Conservation (phyloP, 169 alveolate genomes). For the Fabrea salina region DNA sequence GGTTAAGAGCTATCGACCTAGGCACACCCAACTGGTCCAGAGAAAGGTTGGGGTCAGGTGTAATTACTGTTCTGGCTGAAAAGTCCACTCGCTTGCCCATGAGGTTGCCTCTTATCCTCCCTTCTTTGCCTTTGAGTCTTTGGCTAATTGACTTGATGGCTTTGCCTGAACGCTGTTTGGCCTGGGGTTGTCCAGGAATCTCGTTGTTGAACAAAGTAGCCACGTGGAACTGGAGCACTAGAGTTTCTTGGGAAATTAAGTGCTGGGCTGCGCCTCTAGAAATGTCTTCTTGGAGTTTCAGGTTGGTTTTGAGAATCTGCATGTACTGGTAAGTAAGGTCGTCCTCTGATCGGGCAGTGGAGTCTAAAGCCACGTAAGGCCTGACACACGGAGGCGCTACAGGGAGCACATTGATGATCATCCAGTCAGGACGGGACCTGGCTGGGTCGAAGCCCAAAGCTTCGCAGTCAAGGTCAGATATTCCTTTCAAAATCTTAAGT, state of each 20-base stretch:
- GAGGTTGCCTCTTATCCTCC: constrained; percentile 98
- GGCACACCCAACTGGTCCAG: constrained; percentile 98
- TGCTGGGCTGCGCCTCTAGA: constrained; percentile 90
- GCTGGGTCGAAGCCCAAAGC: constrained; percentile 94
- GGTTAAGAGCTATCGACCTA: constrained; percentile 96
- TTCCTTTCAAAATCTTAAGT: constrained; percentile 78
- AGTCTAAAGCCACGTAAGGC: constrained; percentile 94
- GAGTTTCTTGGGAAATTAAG: constrained; percentile 89
- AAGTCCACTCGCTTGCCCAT: constrained; percentile 99
- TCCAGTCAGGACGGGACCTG: constrained; percentile 93
- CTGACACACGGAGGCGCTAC: constrained; percentile 99
- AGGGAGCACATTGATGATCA: constrained; percentile 94
- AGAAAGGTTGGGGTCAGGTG: constrained; percentile 98
- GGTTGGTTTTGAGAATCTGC: constrained; percentile 95
- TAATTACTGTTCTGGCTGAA: constrained; percentile 99
- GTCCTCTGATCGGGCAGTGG: constrained; percentile 93
- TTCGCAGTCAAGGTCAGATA: constrained; percentile 87
- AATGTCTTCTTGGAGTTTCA: constrained; percentile 83
- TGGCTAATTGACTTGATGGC: constrained; percentile 98
- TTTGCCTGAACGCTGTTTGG: constrained; percentile 94
- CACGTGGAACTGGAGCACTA: constrained; percentile 92
- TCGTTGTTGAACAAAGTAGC: constrained; percentile 97
- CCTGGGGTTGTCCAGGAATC: constrained; percentile 94
- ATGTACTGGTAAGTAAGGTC: constrained; percentile 95
- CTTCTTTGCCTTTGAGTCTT: constrained; percentile 99